A percentile compares a stretch with the other conserved stretches of the same genome.
Conservation (phyloP, 192 early-diverging fungal genomes). For the Chytriomyces sp. region DNA sequence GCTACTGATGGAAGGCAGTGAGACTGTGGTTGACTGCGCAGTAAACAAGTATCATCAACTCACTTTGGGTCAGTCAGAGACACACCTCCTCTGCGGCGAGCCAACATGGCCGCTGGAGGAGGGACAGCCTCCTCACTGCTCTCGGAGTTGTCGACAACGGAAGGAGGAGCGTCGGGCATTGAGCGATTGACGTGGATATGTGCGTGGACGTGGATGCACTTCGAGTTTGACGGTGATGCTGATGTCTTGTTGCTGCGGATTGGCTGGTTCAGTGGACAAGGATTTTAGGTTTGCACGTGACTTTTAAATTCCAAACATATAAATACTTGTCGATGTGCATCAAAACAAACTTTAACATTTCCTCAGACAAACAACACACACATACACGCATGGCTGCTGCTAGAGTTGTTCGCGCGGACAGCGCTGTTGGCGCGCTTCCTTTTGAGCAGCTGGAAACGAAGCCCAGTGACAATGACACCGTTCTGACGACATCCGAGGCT, state of each 20-base stretch:
- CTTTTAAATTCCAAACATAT: too few species aligned
- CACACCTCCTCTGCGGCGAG: neutral
- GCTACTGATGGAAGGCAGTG: neutral
- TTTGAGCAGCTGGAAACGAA: too few species aligned
- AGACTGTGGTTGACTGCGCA: neutral
- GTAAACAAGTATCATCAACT: neutral
- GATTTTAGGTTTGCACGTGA: too few species aligned
- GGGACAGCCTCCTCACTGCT: neutral
- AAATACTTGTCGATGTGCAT: too few species aligned
- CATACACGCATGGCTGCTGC: too few species aligned
- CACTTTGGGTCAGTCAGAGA: neutral
- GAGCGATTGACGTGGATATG: neutral
- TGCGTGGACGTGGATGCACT: neutral
- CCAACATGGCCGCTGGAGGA: neutral
- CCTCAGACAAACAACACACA: too few species aligned
- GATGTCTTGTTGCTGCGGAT: neutral
- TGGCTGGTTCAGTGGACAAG: neutral
- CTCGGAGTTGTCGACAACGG: conserved; percentile 2
- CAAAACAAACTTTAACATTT: too few species aligned
- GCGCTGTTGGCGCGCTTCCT: too few species aligned
- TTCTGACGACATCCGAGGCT: neutral
- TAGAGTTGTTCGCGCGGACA: too few species aligned
- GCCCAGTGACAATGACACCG: neutral
- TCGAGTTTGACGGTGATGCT: too few species aligned
- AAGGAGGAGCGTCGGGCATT: conserved; percentile 1